phyloP scores from a whole-genome alignment of 164 flowering plant species.

The Tinospora cordifolia region DNA sequence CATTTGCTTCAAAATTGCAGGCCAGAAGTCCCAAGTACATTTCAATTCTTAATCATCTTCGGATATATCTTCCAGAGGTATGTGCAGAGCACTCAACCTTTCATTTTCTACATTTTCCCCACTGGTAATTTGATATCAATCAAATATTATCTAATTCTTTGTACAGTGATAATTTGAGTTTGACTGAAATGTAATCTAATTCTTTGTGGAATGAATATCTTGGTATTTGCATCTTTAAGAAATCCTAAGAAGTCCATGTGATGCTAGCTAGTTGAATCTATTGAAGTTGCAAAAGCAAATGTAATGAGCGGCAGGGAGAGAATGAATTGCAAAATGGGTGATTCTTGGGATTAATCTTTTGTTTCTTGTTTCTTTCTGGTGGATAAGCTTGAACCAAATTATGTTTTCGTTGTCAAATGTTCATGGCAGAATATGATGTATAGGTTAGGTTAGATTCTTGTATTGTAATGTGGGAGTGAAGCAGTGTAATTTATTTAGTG shows the following conservation, averaged over 20 bases:
- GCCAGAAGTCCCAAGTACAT: slow-evolving; percentile 97
- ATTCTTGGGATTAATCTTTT: background rate
- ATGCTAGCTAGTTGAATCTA: too few relatives aligned
- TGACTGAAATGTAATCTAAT: too few relatives aligned
- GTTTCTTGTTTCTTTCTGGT: background rate
- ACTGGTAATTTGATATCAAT: too few relatives aligned
- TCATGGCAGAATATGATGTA: background rate
- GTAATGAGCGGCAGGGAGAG: background rate
- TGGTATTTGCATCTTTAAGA: background rate
- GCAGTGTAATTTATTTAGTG: background rate
- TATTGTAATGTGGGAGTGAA: background rate
- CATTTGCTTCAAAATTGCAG: slow-evolving; percentile 81
- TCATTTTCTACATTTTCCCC: too few relatives aligned
- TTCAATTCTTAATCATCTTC: slow-evolving; percentile 88
- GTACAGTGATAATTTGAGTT: too few relatives aligned
- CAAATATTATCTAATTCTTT: too few relatives aligned
- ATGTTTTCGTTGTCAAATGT: background rate
- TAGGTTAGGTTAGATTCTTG: background rate
- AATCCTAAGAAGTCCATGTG: too few relatives aligned
- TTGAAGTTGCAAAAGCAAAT: background rate
- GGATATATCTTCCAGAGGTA: slow-evolving; percentile 98
- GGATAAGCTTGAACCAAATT: background rate
- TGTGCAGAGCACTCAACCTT: slow-evolving; percentile 10
- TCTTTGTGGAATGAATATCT: too few relatives aligned
- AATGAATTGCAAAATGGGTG: background rate